Conservation (phyloP, 352 stramenopile genomes). For the Pythium brachiatum region DNA sequence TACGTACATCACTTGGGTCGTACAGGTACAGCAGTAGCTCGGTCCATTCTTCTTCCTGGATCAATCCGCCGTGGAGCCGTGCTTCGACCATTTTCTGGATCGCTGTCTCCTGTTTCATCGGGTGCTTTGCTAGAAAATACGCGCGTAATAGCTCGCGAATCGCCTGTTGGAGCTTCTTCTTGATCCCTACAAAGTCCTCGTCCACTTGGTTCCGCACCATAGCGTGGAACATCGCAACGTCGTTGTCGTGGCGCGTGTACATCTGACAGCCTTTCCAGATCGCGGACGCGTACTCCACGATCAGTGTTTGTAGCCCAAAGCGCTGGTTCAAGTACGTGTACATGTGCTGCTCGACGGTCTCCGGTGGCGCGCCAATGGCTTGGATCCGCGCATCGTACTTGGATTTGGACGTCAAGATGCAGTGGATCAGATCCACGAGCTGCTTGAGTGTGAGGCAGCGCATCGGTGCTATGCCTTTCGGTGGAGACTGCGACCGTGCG, state of each 20-base stretch:
- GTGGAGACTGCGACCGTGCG: not conserved
- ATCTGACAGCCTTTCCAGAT: constrained; percentile 72
- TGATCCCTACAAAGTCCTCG: constrained; percentile 77
- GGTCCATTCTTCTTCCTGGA: constrained; percentile 67
- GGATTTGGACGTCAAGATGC: constrained; percentile 66
- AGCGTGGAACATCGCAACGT: constrained; percentile 75
- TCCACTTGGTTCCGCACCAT: constrained; percentile 79
- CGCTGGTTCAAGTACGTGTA: constrained; percentile 88
- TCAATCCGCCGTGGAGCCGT: constrained; percentile 29
- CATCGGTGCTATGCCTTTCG: constrained; percentile 10
- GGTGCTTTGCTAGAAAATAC: constrained; percentile 64
- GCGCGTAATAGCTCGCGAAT: constrained; percentile 66
- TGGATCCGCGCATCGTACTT: constrained; percentile 59
- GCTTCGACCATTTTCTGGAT: constrained; percentile 49
- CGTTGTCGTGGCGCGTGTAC: constrained; percentile 54
- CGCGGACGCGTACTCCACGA: constrained; percentile 74
- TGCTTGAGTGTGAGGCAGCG: constrained; percentile 75
- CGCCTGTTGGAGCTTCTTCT: constrained; percentile 71
- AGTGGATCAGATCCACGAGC: constrained; percentile 68
- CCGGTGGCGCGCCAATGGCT: constrained; percentile 44
- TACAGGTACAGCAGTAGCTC: constrained; percentile 80
- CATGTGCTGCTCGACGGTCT: constrained; percentile 89
- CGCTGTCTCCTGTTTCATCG: constrained; percentile 57
- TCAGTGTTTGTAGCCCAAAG: constrained; percentile 75
- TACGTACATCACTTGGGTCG: constrained; percentile 59